Evolutionary conservation across 2,329 filamentous ascomycete genomes (phyloP).

Genomic region (Alternaria brassicicola): DNA sequence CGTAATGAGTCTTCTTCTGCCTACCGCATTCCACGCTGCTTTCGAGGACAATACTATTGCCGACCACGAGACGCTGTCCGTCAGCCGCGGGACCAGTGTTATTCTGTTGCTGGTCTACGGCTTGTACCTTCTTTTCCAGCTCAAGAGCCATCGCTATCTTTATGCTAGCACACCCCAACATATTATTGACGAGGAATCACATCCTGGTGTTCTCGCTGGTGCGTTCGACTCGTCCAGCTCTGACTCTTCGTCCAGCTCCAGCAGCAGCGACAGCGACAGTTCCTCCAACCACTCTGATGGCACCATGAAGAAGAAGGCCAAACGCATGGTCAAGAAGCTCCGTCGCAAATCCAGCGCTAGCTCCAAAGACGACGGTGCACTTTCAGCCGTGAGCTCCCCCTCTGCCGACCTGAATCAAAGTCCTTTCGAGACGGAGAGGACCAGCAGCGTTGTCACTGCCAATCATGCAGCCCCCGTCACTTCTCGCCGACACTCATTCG

Average conservation of each 20-base stretch:
- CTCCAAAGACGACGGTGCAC: constrained; percentile 65
- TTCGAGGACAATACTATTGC: constrained; percentile 69
- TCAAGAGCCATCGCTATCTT: constrained; percentile 90
- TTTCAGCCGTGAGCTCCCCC: constrained; percentile 55
- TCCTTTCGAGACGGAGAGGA: constrained; percentile 46
- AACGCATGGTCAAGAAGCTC: constrained; percentile 73
- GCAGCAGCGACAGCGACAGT: constrained; percentile 66
- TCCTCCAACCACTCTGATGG: constrained; percentile 69
- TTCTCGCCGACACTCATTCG: constrained; percentile 48
- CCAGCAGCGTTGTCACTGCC: constrained; percentile 28
- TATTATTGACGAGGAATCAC: constrained; percentile 88
- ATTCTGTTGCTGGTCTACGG: constrained; percentile 82
- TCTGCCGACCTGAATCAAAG: constrained; percentile 49
- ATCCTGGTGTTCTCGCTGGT: constrained; percentile 81
- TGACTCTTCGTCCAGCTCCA: constrained; percentile 54
- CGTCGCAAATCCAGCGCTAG: constrained; percentile 78
- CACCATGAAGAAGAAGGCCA: constrained; percentile 76
- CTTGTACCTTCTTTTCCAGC: constrained; percentile 85
- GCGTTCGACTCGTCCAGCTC: constrained; percentile 76
- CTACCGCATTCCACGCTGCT: constrained; percentile 92
- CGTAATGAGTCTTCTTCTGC: constrained; percentile 85
- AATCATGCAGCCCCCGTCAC: constrained; percentile 20
- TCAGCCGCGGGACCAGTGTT: constrained; percentile 88
- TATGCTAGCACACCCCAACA: constrained; percentile 91
- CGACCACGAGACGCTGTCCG: constrained; percentile 75